Conservation (phyloP, 2,329 filamentous ascomycete genomes). For the Periconia macrospinosa region DNA sequence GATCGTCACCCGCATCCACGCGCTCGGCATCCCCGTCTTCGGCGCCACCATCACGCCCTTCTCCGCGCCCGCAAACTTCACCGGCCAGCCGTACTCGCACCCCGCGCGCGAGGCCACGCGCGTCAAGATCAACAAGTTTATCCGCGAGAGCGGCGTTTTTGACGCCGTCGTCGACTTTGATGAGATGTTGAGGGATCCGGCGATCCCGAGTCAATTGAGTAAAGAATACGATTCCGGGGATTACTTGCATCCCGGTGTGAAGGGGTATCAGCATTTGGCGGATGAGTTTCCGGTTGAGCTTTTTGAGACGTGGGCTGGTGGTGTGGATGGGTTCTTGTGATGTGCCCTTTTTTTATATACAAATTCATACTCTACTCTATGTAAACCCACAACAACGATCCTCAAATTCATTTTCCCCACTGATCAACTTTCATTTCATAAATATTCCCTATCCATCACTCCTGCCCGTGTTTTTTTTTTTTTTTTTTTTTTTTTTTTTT, state of each 20-base stretch:
- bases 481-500: no score
- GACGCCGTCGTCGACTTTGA: conserved; percentile 67
- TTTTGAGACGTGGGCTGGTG: conserved; percentile 44
- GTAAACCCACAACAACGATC: no score
- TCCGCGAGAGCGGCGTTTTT: conserved; percentile 59
- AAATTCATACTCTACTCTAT: no score
- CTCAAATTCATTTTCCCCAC: no score
- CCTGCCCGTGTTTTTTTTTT: no score
- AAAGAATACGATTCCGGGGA: conserved; percentile 62
- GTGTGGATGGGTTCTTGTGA: conserved; percentile 21
- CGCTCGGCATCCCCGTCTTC: conserved; percentile 59
- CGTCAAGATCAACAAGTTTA: conserved; percentile 63
- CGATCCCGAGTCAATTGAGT: conserved; percentile 51
- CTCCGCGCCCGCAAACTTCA: conserved; percentile 43
- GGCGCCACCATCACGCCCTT: conserved; percentile 70
- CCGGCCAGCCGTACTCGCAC: conserved; percentile 57
- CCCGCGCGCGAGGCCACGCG: conserved; percentile 59
- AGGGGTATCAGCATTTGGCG: conserved; percentile 63
- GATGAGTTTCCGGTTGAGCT: conserved; percentile 60
- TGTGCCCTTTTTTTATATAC: no score
- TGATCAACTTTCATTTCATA: no score
- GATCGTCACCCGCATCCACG: conserved; percentile 59
- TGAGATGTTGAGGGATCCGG: conserved; percentile 55
- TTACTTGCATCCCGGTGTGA: conserved; percentile 64
- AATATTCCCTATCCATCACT: no score